phyloP scores from a whole-genome alignment of 1,284 basidiomycete genomes.

The Fomitopsis schrenkii region DNA sequence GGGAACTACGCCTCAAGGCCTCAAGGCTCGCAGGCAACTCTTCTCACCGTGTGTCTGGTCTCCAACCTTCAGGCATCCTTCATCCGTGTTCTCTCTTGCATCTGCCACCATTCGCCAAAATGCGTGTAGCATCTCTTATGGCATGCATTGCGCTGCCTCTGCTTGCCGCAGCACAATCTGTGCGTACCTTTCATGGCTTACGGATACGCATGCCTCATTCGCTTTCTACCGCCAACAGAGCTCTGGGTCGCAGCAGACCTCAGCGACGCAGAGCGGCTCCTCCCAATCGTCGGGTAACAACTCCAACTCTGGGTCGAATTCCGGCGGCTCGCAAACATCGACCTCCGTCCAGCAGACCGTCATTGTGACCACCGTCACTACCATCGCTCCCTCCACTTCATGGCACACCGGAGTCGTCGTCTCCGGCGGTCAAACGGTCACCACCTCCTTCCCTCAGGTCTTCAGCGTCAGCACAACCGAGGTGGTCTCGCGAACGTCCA shows the following conservation, averaged over 20 bases:
- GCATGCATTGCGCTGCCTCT: slow-evolving; percentile 28
- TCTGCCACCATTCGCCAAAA: slow-evolving; percentile 9
- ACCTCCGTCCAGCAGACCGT: slow-evolving; percentile 1
- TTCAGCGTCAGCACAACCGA: slow-evolving; percentile 36
- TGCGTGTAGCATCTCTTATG: slow-evolving; percentile 24
- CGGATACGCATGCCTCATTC: neutral
- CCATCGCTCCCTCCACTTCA: slow-evolving; percentile 15
- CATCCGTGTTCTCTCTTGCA: neutral
- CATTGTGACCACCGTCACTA: slow-evolving; percentile 4
- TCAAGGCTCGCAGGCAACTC: neutral
- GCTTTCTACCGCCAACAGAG: neutral
- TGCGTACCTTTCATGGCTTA: slow-evolving; percentile 14
- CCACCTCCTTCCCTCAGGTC: slow-evolving; percentile 22
- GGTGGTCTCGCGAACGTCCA: slow-evolving; percentile 31
- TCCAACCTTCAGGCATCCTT: slow-evolving; percentile 7
- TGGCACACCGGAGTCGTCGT: slow-evolving; percentile 27
- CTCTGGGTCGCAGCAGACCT: slow-evolving; percentile 5
- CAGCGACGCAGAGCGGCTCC: neutral
- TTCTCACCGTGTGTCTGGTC: slow-evolving; percentile 8
- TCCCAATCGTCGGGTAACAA: slow-evolving; percentile 8
- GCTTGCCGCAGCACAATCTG: slow-evolving; percentile 30
- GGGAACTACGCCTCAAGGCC: neutral
- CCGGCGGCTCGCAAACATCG: slow-evolving; percentile 14
- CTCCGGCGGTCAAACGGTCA: slow-evolving; percentile 27
- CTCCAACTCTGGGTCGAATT: slow-evolving; percentile 22